A percentile compares a stretch with the other conserved stretches of the same genome.
Conservation (phyloP, 805 yeast genomes). For the Saturnispora gosingensis region DNA sequence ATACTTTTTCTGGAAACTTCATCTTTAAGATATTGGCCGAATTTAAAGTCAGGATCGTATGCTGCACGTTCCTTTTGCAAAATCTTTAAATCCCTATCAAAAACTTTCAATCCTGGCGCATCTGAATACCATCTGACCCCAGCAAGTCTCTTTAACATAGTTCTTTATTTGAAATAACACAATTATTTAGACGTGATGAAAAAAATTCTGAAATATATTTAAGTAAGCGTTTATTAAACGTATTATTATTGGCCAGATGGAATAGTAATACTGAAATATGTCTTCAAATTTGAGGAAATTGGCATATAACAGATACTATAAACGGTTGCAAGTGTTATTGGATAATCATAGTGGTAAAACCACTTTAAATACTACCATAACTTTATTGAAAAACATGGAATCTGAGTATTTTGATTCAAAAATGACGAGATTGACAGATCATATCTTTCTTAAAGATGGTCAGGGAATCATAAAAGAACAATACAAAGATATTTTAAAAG, state of each 20-base stretch:
- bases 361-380: background rate
- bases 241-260: background rate
- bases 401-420: background rate
- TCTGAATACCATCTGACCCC: constrained; percentile 7
- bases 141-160: background rate
- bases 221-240: background rate
- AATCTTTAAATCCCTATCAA: constrained; percentile 53
- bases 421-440: constrained; percentile 10
- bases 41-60: constrained; percentile 33
- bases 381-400: constrained; percentile 1
- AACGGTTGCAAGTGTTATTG: background rate
- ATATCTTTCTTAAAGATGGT: constrained; percentile 12
- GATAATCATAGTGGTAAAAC: background rate
- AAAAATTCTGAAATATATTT: background rate
- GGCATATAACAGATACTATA: background rate
- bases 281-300: background rate
- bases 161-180: background rate
- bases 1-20: constrained; percentile 67
- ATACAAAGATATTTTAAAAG: constrained; percentile 10
- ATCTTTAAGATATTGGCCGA: constrained; percentile 64
- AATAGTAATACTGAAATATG: background rate
- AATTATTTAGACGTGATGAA: background rate
- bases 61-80: constrained; percentile 53
- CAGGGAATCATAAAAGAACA: constrained; percentile 7
- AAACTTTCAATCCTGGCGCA: constrained; percentile 30